Evolutionary conservation across 225 moss, liverwort and hornwort genomes (phyloP).

Genomic region (Pseudoscleropodium purum): DNA sequence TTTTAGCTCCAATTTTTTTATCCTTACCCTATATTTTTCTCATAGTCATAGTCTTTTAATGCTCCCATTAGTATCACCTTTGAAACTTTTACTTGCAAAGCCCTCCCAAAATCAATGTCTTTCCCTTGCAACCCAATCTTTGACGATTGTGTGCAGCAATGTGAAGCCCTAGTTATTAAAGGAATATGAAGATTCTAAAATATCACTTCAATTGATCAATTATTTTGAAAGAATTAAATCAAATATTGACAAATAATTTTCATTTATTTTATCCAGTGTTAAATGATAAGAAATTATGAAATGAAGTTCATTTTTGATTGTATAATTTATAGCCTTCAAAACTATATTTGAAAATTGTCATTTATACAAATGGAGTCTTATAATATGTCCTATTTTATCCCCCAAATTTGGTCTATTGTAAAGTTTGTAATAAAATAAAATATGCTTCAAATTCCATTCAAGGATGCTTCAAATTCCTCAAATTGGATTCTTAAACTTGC

Average conservation of each 20-base stretch:
- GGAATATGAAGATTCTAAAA: not conserved
- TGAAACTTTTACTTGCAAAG: not conserved
- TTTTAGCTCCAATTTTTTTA: not conserved
- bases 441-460: not conserved
- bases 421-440: not conserved
- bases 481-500: too few relatives aligned
- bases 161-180: not conserved
- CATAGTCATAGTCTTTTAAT: not conserved
- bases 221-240: not conserved
- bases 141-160: rapidly evolving
- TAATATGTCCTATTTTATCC: not conserved
- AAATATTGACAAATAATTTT: not conserved
- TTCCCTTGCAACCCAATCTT: not conserved
- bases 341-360: not conserved
- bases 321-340: not conserved
- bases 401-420: not conserved
- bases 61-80: not conserved
- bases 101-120: not conserved
- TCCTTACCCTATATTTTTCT: not conserved
- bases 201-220: not conserved
- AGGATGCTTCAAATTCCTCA: not conserved
- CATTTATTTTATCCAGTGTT: not conserved
- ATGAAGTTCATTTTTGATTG: not conserved
- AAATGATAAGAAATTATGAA: not conserved
- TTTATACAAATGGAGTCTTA: too few relatives aligned